Conservation (phyloP, 768 basidiomycete species). For the Cystobasidium tubakii region DNA sequence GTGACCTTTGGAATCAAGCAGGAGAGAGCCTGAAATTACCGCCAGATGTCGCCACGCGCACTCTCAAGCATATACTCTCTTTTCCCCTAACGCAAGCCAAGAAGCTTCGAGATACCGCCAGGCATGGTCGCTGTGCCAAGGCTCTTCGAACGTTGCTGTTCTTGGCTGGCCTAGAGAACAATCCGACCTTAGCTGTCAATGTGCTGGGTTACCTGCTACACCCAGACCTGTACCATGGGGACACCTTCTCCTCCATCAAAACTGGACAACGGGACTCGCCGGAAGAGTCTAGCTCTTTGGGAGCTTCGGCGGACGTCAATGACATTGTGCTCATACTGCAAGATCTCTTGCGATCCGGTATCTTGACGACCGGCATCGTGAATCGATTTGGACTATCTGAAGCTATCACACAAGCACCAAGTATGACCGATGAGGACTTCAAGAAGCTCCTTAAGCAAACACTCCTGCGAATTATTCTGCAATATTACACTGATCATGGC, state of each 20-base stretch:
- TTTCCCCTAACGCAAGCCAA: background rate
- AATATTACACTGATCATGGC: background rate
- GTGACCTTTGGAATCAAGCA: background rate
- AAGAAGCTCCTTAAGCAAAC: conserved; percentile 4
- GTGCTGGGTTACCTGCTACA: background rate
- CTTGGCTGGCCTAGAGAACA: conserved; percentile 24
- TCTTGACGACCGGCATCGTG: background rate
- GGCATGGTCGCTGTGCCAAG: background rate
- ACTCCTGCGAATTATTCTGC: conserved; percentile 4
- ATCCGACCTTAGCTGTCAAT: conserved; percentile 9
- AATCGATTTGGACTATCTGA: conserved; percentile 12
- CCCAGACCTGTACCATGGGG: background rate
- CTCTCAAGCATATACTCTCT: background rate
- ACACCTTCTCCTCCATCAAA: background rate
- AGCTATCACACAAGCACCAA: background rate
- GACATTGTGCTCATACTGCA: conserved; percentile 20
- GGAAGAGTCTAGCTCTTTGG: too few species aligned
- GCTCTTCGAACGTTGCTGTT: conserved; percentile 15
- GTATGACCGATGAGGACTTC: background rate
- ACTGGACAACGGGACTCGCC: background rate
- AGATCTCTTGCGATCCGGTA: conserved; percentile 15
- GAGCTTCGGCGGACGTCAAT: background rate
- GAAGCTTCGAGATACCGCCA: too few species aligned
- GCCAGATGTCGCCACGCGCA: background rate
- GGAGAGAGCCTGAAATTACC: background rate